A percentile compares a stretch with the other conserved stretches of the same genome.
Conservation (phyloP, 164 flowering plant genomes). For the Macadamia integrifolia region DNA sequence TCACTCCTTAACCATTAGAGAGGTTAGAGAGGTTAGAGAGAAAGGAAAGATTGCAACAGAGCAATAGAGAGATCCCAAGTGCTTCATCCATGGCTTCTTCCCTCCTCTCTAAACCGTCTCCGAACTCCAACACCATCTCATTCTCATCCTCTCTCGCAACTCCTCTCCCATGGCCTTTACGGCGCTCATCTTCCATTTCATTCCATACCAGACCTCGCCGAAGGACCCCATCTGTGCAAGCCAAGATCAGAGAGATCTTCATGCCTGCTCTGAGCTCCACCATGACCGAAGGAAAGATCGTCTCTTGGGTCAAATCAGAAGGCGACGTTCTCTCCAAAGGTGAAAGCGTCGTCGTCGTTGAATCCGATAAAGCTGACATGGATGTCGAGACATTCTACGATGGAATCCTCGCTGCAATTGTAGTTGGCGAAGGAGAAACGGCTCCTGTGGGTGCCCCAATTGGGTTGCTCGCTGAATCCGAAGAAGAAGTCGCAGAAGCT, state of each 20-base stretch:
- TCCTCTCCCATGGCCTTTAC: conserved; percentile 18
- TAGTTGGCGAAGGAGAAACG: conserved; percentile 67
- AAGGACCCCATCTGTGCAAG: conserved; percentile 23
- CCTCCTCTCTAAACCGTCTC: conserved; percentile 5
- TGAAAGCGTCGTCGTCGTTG: conserved; percentile 90
- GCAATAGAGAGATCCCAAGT: not conserved
- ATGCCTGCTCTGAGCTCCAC: conserved; percentile 97
- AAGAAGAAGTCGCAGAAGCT: conserved; percentile 65
- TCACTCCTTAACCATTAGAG: not conserved
- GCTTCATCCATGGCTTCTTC: conserved; percentile 10
- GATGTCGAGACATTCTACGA: conserved; percentile 93
- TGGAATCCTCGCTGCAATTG: conserved; percentile 86
- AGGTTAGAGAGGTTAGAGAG: no score
- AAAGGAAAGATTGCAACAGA: not conserved
- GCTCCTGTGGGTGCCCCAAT: conserved; percentile 94
- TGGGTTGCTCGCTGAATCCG: conserved; percentile 78
- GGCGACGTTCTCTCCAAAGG: conserved; percentile 86
- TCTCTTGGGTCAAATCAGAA: conserved; percentile 85
- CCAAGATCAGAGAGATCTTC: conserved; percentile 93
- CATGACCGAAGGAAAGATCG: conserved; percentile 95
- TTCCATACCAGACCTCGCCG: conserved; percentile 15
- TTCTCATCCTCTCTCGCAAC: conserved; percentile 6
- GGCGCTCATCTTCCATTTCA: not conserved
- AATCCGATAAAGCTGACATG: conserved; percentile 96
- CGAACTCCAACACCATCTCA: no score